Base-by-base conservation (phyloP, 1,139 yeast species). In the Geotrichum candidum region DNA sequence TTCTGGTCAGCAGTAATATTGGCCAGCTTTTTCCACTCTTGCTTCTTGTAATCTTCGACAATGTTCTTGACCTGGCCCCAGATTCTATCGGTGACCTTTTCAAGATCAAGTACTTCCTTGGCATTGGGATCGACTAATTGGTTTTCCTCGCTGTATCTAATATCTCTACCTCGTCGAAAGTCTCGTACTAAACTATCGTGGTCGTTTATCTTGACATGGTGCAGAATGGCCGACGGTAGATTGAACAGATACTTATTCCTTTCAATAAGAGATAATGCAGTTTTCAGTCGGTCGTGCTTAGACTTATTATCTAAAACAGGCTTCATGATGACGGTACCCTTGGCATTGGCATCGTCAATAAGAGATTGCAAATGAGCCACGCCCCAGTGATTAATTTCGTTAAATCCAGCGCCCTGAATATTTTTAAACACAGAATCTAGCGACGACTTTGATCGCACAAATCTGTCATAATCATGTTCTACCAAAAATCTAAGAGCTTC, bases 381-480 rank as follows among this genome's bases (percentile, higher is more conserved):
- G 3, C 78, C 77, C 72, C 74, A 75, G 18, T 70, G 73, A 11
- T 72, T 65, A 27, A 77, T 80, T 35, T 77, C 76, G 54, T 68
- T 69, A 61, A 78, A 71, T 6, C 80, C 80, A 33, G 76, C 68
- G 52, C 73, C 68, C 41, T 78, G 74, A 66, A 85, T 82, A 65
- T 82, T 85, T 31, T 74, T 76, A 64, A 83, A 80, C 2, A 86
- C 84, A 41, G 80, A 78, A 68, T 86, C 91, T 27, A 87, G 73
- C 11, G 83, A 77, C 22, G 87, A 83, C 72, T 94, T 94, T 61
- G 92, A 84, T 68, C 85, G 83, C 57, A 92, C 88, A 67, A 91
- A 90, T 67, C 83, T 81, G 61, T 84, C 82, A 70, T 85, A 91
- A 71, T 92, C 94, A 29, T 83, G 80, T 68, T 88, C 89, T 7